phyloP scores from a whole-genome alignment of 768 basidiomycete genomes.

The Mycena leptocephala region DNA sequence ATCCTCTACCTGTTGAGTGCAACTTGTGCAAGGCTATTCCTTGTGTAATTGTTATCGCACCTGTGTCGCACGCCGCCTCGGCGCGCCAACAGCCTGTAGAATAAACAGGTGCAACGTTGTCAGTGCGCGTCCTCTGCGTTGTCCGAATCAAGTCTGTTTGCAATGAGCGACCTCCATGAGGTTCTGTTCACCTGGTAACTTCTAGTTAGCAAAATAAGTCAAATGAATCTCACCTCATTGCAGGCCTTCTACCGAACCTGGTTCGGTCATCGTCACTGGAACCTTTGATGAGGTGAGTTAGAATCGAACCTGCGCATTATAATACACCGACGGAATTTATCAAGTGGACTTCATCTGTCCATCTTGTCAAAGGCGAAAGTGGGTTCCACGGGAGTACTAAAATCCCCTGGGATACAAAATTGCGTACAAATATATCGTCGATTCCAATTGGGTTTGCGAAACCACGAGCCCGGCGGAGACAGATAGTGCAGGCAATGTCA shows the following conservation, averaged over 20 bases:
- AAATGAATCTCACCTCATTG: conserved; percentile 29
- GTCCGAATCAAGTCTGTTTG: neutral
- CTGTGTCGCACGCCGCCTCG: too few relatives aligned
- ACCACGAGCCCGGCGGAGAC: conserved; percentile 72
- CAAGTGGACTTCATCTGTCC: conserved; percentile 73
- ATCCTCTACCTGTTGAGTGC: neutral
- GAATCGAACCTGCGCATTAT: neutral
- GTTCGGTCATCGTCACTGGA: conserved; percentile 77
- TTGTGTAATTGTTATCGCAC: too few relatives aligned
- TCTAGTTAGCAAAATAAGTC: conserved; percentile 26
- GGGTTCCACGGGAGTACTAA: conserved; percentile 71
- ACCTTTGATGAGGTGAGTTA: conserved; percentile 82
- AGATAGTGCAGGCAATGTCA: conserved; percentile 77
- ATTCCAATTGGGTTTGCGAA: conserved; percentile 74
- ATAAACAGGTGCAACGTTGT: conserved; percentile 47
- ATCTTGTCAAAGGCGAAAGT: conserved; percentile 65
- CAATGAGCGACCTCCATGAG: conserved; percentile 65
- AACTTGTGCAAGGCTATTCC: too few relatives aligned
- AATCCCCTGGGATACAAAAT: conserved; percentile 78
- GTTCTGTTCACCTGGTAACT: conserved; percentile 68
- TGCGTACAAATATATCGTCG: conserved; percentile 87
- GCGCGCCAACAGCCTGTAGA: neutral
- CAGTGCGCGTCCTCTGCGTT: neutral
- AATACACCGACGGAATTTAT: neutral
- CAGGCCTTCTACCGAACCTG: conserved; percentile 75